Evolutionary conservation across 176 grass and related monocot genomes (phyloP), one percentile per base, ranked within the genome.

Genomic region (Melocanna baccifera): DNA sequence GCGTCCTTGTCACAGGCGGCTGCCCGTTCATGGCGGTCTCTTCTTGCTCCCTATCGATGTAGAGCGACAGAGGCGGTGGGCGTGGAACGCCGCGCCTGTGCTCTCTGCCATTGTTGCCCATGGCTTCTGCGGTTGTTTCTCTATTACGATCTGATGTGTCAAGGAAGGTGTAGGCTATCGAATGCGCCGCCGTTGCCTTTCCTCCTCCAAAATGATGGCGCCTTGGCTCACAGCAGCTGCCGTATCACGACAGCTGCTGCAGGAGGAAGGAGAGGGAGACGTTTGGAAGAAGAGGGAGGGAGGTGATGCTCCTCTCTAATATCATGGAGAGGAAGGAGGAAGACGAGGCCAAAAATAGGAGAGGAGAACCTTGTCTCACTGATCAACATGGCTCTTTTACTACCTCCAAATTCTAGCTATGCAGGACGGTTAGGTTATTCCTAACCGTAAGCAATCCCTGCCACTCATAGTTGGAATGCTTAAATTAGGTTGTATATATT

Each of bases 331-430:
- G 41, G 53, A 10, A 63, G 42, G n/a, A 53, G 45, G 23, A 76
- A 45, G 32, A 75, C 50, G 4, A 51, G 15, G n/a, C 88, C 63
- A 76, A 89, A 86, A 81, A 77, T 89, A 89, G 88, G 4, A n/a
- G 40, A 10, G 23, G 9, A 26, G 50, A 66, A 53, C 51, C 26
- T 29, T 71, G 23, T 81, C 45, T 48, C 62, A 36, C 69, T 65
- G 23, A 67, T 47, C 7, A 9, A 22, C 18, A 85, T 3, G 51
- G 16, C 48, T 51, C 42, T 56, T 63, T 63, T 69, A 47, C 76
- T 32, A 41, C 30, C n/a, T 41, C 11, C 16, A 34, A 85, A 81
- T 81, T 70, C 16, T 75, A 75, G 71, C 50, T 76, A 89, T 76
- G 77, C 62, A 59, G 42, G 30, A 28, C 1, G 32, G 51, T 34